A percentile compares a stretch with the other conserved stretches of the same genome.
Conservation (phyloP, 805 yeast genomes). For the Cyberlindnera subsufficiens region DNA sequence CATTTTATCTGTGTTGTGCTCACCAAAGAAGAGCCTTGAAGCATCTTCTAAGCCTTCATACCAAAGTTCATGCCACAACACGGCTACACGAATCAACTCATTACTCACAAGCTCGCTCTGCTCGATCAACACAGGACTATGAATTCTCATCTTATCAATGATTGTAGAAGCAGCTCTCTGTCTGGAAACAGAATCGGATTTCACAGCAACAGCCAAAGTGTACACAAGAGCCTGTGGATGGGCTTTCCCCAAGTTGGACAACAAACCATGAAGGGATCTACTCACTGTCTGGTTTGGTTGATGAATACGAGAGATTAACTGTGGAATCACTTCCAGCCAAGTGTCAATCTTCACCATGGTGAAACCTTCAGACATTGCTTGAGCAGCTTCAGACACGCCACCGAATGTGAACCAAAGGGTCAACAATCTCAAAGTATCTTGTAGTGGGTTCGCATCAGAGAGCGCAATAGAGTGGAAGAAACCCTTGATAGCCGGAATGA, state of each 20-base stretch:
- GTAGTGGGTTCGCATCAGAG: slow-evolving; percentile 81
- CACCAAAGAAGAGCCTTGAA: slow-evolving; percentile 87
- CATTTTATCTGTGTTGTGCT: slow-evolving; percentile 93
- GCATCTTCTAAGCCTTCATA: slow-evolving; percentile 97
- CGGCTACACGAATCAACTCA: slow-evolving; percentile 91
- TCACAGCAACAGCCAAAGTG: slow-evolving; percentile 92
- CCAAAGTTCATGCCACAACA: slow-evolving; percentile 97
- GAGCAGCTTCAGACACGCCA: slow-evolving; percentile 86
- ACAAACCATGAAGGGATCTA: slow-evolving; percentile 67
- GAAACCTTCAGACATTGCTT: slow-evolving; percentile 87
- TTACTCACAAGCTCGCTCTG: slow-evolving; percentile 93
- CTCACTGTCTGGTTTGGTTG: slow-evolving; percentile 88
- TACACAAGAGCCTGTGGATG: slow-evolving; percentile 97
- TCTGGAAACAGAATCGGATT: slow-evolving; percentile 84
- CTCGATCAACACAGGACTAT: slow-evolving; percentile 76
- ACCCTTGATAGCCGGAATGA: slow-evolving; percentile 92
- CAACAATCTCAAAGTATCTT: slow-evolving; percentile 83
- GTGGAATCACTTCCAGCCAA: slow-evolving; percentile 95
- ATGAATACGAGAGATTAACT: slow-evolving; percentile 91
- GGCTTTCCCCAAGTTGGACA: slow-evolving; percentile 85
- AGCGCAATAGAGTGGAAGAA: slow-evolving; percentile 92
- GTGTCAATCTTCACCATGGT: slow-evolving; percentile 83
- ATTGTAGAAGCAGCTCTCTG: slow-evolving; percentile 89
- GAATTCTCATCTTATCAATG: slow-evolving; percentile 86
- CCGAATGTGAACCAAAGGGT: slow-evolving; percentile 97